phyloP scores from a whole-genome alignment of 2,329 filamentous ascomycete species.

The Alternaria dauci region DNA sequence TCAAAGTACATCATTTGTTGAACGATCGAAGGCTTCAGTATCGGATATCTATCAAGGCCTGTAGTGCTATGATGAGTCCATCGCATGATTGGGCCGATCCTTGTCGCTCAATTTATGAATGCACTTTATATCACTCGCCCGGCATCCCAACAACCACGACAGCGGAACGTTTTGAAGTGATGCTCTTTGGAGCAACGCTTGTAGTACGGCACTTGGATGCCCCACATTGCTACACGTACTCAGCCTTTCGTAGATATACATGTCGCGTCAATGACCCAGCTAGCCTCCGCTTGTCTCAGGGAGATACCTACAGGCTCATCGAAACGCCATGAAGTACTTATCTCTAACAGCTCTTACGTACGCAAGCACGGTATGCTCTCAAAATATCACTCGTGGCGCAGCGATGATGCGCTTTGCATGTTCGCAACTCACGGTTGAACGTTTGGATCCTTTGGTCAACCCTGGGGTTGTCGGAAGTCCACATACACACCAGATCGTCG shows the following conservation, averaged over 20 bases:
- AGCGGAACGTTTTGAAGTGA: background rate
- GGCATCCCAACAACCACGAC: background rate
- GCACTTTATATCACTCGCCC: conserved; percentile 6
- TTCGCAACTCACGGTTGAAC: conserved; percentile 41
- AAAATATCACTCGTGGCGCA: conserved; percentile 11
- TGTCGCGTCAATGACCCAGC: background rate
- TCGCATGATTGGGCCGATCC: conserved; percentile 7
- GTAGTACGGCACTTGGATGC: background rate
- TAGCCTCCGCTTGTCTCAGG: background rate
- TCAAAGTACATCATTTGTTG: background rate
- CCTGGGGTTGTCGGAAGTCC: conserved; percentile 38
- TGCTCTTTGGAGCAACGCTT: background rate
- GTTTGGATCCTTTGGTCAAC: conserved; percentile 41
- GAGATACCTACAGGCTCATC: background rate
- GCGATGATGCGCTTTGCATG: conserved; percentile 38
- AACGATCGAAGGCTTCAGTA: background rate
- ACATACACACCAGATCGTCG: conserved; percentile 43
- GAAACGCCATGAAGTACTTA: conserved; percentile 5
- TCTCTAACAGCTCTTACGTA: background rate
- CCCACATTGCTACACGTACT: background rate
- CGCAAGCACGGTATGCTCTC: background rate
- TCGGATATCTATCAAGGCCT: background rate
- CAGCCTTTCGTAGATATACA: background rate
- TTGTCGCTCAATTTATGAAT: conserved; percentile 10
- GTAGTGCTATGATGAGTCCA: background rate